Evolutionary conservation across 345 rosid species (phyloP), one percentile per base, ranked within the genome.

Genomic region (Cardamine occulta): DNA sequence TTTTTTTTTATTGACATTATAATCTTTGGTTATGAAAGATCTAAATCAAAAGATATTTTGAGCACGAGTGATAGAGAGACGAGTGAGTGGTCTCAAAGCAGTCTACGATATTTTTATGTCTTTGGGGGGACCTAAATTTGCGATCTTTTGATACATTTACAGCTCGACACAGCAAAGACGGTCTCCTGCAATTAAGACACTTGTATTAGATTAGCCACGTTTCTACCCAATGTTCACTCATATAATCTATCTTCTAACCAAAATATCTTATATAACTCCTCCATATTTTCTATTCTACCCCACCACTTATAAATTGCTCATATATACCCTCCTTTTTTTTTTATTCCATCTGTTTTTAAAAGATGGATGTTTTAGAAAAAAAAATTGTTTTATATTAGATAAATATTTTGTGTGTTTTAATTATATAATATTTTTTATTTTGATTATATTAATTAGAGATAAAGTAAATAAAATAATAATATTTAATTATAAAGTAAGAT

Each of bases 181-280:
- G 84, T 79, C 77, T 83, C 80, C 80, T 54, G n/a, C 72, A 79
- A 59, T 69, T 49, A 54, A 49, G 63, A 75, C 80, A 64, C 7
- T 34, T 57, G 29, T 17, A 14, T 6, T 15, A 66, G 15, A 21
- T 15, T 11, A 5, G 70, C 65, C 80, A 84, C 85, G 84, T 84
- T 67, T 74, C 52, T 4, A 10, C 4, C 21, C 9, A 8, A 0
- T n/a, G 76, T 77, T 77, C 86, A 72, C 79, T 68, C 62, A 67
- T 77, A 67, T 77, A 67, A 2, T 21, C 23, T 21, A 21, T 1
- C 23, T 13, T 13, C 28, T 12, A 9, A 35, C 1, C 5, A 55
- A 84, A 82, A 82, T 82, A 82, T 80, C 78, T 19, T 26, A 32
- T 17, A 4, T 24, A 61, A 28, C 31, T 15, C n/a, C 58, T 76